Base-by-base conservation (phyloP, 331 rosid genomes). In the Erythrophleum ivorense region DNA sequence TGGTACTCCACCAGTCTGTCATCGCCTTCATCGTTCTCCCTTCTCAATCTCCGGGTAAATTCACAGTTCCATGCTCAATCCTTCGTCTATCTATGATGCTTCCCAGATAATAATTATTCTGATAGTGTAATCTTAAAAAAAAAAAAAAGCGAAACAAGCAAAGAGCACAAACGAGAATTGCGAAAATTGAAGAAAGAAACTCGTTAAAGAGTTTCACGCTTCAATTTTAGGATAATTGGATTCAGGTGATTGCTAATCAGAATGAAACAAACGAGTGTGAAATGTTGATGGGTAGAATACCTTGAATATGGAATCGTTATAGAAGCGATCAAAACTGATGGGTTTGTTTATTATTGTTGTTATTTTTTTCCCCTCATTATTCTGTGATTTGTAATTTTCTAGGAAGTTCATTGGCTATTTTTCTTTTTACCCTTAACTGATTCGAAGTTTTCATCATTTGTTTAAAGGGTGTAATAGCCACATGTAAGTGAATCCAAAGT, bases 11-110 rank as follows among this genome's bases (percentile, higher is more conserved):
- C 83, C 19, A 87, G 84, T 33, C 83, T 87, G 6, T 77, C 92
- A 0, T 77, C 85, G 24, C 71, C 90, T 68, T 2, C 83, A 76
- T 76, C 90, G 52, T 81, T 85, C 55, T 71, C 89, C 29, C 34
- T 83, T 62, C 87, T 88, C 87, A 83, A 80, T 77, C 81, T 76
- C 57, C 90, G 84, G 96, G 97, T 92, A 67, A 76, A 19, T 64
- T 76, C 29, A 38, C 53, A 11, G 36, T 46, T 76, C 68, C 69
- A 13, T 60, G 29, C 14, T 31, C 24, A 71, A 34, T 36, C 3
- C 9, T 24, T 24, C 3, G 5, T 38, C 46, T 49, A 9, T 52
- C 34, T 3, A 46, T 52, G 8, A 21, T 21, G 1, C 3, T 19
- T 43, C 11, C 59, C 2, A 9, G 54, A 71, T 71, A 71, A 19